These are phyloP conservation scores for Colletotrichum sp. DNA, from an alignment of 2,329 filamentous ascomycete species.

Conservation along the genomic window DNA sequence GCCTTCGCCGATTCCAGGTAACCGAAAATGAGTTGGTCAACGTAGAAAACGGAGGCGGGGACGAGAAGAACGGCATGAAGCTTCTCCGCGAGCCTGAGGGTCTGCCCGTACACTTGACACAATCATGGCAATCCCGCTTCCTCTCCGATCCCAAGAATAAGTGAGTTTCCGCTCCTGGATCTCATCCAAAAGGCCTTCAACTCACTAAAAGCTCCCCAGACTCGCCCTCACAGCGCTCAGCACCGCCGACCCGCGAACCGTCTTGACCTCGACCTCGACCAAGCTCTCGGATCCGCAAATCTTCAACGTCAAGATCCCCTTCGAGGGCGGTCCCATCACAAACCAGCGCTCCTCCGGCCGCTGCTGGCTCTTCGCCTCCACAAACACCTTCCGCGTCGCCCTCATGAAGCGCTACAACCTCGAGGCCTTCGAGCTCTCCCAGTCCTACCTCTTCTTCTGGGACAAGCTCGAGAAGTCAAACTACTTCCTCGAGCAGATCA, in stretches of 20 bases:
- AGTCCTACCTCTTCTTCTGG: conserved; percentile 90
- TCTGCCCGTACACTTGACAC: conserved; percentile 56
- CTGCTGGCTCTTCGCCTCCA: conserved; percentile 91
- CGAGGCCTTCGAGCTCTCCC: conserved; percentile 82
- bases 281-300: conserved; percentile 75
- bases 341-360: conserved; percentile 83
- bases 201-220: conserved; percentile 41
- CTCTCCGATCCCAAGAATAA: conserved; percentile 70
- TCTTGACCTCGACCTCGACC: conserved; percentile 69
- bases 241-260: conserved; percentile 66
- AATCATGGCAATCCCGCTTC: conserved; percentile 65
- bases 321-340: conserved; percentile 83
- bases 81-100: conserved; percentile 40
- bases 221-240: conserved; percentile 78
- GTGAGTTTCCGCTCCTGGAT: conserved; percentile 37
- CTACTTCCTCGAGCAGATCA: conserved; percentile 84
- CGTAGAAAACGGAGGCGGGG: conserved; percentile 47
- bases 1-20: conserved; percentile 49
- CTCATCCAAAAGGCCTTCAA: not conserved
- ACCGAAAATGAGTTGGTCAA: conserved; percentile 59
- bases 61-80: conserved; percentile 58
- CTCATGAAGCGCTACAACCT: conserved; percentile 85
- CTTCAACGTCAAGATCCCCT: conserved; percentile 83
- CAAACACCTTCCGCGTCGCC: conserved; percentile 90
- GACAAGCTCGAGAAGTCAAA: conserved; percentile 94